Base-by-base conservation (phyloP, 106 monocot species). In the Dactylorhiza incarnata region DNA sequence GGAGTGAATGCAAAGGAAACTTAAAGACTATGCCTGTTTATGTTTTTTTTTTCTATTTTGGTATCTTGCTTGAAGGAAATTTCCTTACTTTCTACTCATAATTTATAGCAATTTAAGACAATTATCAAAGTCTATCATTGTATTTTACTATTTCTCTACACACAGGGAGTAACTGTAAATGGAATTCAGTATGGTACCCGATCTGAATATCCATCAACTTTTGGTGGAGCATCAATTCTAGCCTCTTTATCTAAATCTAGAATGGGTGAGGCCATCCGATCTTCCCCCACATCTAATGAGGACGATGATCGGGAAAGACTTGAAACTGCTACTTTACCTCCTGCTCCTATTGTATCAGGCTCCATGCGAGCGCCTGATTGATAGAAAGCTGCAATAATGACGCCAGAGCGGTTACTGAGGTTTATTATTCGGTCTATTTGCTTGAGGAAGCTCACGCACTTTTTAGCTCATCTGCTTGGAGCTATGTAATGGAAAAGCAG, bases 151-250 rank as follows among this genome's bases (percentile, higher is more conserved):
- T 76, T 74, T 58, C 87, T 53, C 22, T 75, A 16, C 83, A 87
- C 80, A 63, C 76, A 80, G 12, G 74, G 71, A 75, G 69, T 59
- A 19, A 20, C 69, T 43, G 15, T 66, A 6, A 89, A 85, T 68
- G 89, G 80, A 56, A 19, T 87, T 72, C 86, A 85, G 11, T 78
- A 80, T 45, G 84, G 85, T 51, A 59, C 77, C 37, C 77, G 83
- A 75, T 69, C 87, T 26, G 85, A 90, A 49, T 90, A 94, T 66
- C 69, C 90, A 14, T 88, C 90, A 61, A 88, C 88, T 87, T 86
- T 89, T 80, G 85, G 78, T 83, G 94, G 91, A 73, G 91, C 94
- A 77, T 87, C 90, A 79, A 91, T 94, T 78, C 68, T 94, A 11
- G 91, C 90, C 61, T 94, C 94, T 62, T 45, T 91, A 48, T 94